A percentile compares a stretch with the other conserved stretches of the same genome.
These are phyloP conservation scores for Apiospora rasikravindrae DNA, from an alignment of 2,329 filamentous ascomycete genomes.

Conservation along the genomic window DNA sequence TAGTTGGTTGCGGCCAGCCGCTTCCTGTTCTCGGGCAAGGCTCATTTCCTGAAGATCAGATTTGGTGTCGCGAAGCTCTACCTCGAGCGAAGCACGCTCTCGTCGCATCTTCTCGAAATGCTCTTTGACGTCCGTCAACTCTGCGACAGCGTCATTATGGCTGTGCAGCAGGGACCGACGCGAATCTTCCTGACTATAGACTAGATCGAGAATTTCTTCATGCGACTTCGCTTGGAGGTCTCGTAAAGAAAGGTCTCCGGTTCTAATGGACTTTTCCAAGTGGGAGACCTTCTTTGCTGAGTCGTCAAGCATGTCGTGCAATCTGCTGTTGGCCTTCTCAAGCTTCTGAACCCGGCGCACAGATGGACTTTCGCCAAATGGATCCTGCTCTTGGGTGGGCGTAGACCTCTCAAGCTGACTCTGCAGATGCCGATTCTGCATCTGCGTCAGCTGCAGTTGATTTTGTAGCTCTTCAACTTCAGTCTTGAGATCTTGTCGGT, in stretches of 20 bases:
- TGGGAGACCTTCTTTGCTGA: conserved; percentile 90
- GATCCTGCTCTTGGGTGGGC: conserved; percentile 62
- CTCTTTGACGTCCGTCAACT: conserved; percentile 84
- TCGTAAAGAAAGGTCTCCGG: conserved; percentile 84
- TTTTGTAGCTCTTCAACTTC: conserved; percentile 94
- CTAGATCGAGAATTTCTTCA: conserved; percentile 89
- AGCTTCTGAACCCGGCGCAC: conserved; percentile 84
- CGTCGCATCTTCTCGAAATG: conserved; percentile 88
- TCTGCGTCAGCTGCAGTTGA: conserved; percentile 89
- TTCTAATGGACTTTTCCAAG: conserved; percentile 84
- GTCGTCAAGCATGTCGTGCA: conserved; percentile 95
- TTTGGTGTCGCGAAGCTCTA: conserved; percentile 82
- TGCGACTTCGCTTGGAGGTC: conserved; percentile 94
- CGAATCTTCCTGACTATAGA: conserved; percentile 92
- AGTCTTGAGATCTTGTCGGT: conserved; percentile 86
- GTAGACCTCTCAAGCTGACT: conserved; percentile 78
- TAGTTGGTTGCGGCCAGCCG: conserved; percentile 84
- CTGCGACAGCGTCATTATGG: conserved; percentile 84
- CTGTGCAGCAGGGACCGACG: conserved; percentile 80
- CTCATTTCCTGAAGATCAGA: conserved; percentile 85
- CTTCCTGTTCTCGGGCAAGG: conserved; percentile 81
- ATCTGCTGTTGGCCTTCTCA: conserved; percentile 86
- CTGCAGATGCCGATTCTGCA: conserved; percentile 93
- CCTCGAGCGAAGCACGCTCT: conserved; percentile 77
- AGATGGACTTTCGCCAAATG: conserved; percentile 77